phyloP scores from a whole-genome alignment of 208 protist species.

The Novymonas esmeraldas region DNA sequence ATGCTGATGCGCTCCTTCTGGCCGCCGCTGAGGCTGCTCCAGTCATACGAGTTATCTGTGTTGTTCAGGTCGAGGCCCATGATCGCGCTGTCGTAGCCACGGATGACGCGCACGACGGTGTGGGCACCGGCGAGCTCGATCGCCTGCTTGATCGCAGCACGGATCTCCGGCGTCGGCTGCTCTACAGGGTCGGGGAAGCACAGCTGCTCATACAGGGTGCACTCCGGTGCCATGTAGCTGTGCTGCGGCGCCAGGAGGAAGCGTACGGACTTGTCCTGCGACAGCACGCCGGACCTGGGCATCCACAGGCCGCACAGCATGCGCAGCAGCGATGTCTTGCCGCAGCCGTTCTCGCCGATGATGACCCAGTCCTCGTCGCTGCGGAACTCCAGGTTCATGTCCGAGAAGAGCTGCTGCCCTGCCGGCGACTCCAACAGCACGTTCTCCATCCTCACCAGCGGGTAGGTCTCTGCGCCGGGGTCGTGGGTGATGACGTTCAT shows the following conservation, averaged over 20 bases:
- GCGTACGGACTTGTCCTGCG: slow-evolving; percentile 45
- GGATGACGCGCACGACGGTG: slow-evolving; percentile 75
- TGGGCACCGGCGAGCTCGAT: slow-evolving; percentile 69
- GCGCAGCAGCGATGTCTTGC: slow-evolving; percentile 86
- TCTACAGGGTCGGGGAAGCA: slow-evolving; percentile 55
- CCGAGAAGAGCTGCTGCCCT: slow-evolving; percentile 59
- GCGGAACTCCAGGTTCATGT: slow-evolving; percentile 59
- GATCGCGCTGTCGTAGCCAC: slow-evolving; percentile 67
- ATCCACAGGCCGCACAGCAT: slow-evolving; percentile 86
- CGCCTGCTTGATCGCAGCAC: slow-evolving; percentile 47
- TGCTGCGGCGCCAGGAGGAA: slow-evolving; percentile 80
- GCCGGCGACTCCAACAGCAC: slow-evolving; percentile 60
- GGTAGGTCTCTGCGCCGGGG: slow-evolving; percentile 25
- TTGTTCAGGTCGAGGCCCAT: slow-evolving; percentile 57
- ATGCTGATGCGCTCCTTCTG: slow-evolving; percentile 90
- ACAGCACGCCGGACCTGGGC: slow-evolving; percentile 50
- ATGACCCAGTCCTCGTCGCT: slow-evolving; percentile 84
- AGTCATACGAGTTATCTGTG: slow-evolving; percentile 74
- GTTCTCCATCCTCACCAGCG: slow-evolving; percentile 57
- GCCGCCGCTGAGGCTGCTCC: slow-evolving; percentile 84
- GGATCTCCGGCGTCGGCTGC: slow-evolving; percentile 31
- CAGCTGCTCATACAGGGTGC: slow-evolving; percentile 86
- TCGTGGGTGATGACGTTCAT: slow-evolving; percentile 21
- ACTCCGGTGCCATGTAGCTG: slow-evolving; percentile 83
- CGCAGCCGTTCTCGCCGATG: slow-evolving; percentile 82